Evolutionary conservation across 805 yeast genomes (phyloP).

Genomic region (Ogataea minuta): DNA sequence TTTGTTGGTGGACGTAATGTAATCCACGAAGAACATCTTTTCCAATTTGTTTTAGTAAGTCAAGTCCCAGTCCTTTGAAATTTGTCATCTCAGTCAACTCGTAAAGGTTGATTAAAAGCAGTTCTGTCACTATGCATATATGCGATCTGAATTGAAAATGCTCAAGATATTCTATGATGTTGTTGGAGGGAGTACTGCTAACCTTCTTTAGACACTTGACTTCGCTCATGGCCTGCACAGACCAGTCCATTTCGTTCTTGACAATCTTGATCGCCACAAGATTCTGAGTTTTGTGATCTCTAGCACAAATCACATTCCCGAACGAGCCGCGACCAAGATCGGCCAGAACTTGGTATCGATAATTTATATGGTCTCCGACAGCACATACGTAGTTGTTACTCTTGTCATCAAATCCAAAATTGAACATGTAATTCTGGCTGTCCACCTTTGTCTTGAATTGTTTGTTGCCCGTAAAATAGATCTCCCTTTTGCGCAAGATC

Average conservation of each 20-base stretch:
- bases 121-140: constrained; percentile 76
- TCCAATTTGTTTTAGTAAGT: constrained; percentile 44
- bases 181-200: constrained; percentile 29
- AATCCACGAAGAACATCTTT: constrained; percentile 59
- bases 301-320: constrained; percentile 71
- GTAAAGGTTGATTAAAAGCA: constrained; percentile 63
- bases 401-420: constrained; percentile 72
- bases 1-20: constrained; percentile 51
- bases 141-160: constrained; percentile 82
- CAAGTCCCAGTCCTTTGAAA: constrained; percentile 48
- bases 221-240: constrained; percentile 75
- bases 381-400: constrained; percentile 58
- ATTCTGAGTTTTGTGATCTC: constrained; percentile 59
- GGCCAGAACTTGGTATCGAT: constrained; percentile 60
- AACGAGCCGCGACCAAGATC: constrained; percentile 77
- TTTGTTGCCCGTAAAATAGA: constrained; percentile 50
- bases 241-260: constrained; percentile 69
- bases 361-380: constrained; percentile 70
- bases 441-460: constrained; percentile 31
- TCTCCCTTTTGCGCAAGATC: constrained; percentile 44
- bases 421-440: constrained; percentile 40
- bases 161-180: constrained; percentile 54
- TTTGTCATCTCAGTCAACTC: constrained; percentile 51
- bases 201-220: constrained; percentile 62
- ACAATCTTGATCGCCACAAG: constrained; percentile 75